Base-by-base conservation (phyloP, 2,329 filamentous ascomycete genomes). In the Torrubiella hemipterigena region DNA sequence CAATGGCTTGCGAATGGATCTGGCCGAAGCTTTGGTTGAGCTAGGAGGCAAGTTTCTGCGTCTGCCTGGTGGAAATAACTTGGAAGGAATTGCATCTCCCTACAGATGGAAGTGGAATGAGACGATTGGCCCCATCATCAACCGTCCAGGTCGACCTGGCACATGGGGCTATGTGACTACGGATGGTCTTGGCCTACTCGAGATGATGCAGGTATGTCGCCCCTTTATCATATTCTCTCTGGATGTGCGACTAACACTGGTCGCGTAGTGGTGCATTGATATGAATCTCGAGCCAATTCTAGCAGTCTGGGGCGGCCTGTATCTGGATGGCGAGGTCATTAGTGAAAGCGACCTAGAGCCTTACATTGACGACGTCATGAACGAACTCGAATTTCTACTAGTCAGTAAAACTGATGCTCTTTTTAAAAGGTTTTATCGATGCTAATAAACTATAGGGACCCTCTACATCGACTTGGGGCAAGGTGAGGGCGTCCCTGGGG, bases 181-280 rank as follows among this genome's bases (percentile, higher is more conserved):
- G 0, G 57, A 70, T 39, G 67, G 62, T 2, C 50, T 72, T 16
- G 67, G 67, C 26, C 47, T 65, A 2, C 47, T 68, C 20, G 67
- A 71, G 41, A 69, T 68, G 35, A 47, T 69, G 7, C 50, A 47
- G 8, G 44, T 50, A 17, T 15, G 29, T 24, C 13, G 8, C 6
- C 7, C 12, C 12, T 9, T 7, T 8, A 14, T 10, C n/a, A 11
- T 12, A 25, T n/a, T 17, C 18, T n/a, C 19, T 17, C 27, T 24
- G 6, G 9, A 16, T 17, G 6, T 25, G 23, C 23, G n/a, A n/a
- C n/a, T n/a, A n/a, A n/a, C n/a, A n/a, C 11, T 25, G 6, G 6
- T 6, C 6, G 6, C 15, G 12, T 14, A 25, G 23, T 25, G 23
- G 23, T 25, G 23, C 23, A 25, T 25, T 25, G 21, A 35, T 15